Evolutionary conservation across 179 eudicot genomes (phyloP).

Genomic region (Spinacia oleracea): DNA sequence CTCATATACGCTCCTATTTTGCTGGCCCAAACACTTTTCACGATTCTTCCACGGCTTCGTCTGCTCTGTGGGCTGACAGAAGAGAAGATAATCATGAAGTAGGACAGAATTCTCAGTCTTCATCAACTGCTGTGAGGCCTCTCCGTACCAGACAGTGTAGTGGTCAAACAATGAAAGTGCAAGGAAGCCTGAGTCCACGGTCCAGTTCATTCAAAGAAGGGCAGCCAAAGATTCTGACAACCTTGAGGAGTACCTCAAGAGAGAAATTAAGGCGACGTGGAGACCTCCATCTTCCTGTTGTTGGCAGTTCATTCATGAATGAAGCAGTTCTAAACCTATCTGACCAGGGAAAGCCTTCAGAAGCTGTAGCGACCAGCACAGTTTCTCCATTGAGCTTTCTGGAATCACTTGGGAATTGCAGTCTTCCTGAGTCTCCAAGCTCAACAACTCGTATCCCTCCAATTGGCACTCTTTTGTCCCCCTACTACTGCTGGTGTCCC

Average conservation of each 20-base stretch:
- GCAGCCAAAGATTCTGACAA: constrained; percentile 36
- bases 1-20: constrained; percentile 65
- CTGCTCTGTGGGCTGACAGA: constrained; percentile 26
- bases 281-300: constrained; percentile 40
- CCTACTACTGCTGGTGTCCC: constrained; percentile 91
- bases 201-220: constrained; percentile 67
- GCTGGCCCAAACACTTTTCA: constrained; percentile 48
- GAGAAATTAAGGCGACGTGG: constrained; percentile 58
- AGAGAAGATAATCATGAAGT: constrained; percentile 31
- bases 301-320: constrained; percentile 26
- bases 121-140: constrained; percentile 38
- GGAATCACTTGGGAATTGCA: constrained; percentile 49
- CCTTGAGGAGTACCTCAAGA: constrained; percentile 45
- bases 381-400: constrained; percentile 37
- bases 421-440: constrained; percentile 29
- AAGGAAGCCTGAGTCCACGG: constrained; percentile 65
- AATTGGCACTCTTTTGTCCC: constrained; percentile 48
- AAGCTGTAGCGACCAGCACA: constrained; percentile 24
- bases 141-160: constrained; percentile 43
- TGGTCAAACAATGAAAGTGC: constrained; percentile 43
- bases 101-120: constrained; percentile 29
- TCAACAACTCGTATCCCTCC: constrained; percentile 47
- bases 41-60: constrained; percentile 31
- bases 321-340: constrained; percentile 33
- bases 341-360: constrained; percentile 38